Evolutionary conservation across 768 basidiomycete species (phyloP).

Genomic region (Sarcodon sp.): DNA sequence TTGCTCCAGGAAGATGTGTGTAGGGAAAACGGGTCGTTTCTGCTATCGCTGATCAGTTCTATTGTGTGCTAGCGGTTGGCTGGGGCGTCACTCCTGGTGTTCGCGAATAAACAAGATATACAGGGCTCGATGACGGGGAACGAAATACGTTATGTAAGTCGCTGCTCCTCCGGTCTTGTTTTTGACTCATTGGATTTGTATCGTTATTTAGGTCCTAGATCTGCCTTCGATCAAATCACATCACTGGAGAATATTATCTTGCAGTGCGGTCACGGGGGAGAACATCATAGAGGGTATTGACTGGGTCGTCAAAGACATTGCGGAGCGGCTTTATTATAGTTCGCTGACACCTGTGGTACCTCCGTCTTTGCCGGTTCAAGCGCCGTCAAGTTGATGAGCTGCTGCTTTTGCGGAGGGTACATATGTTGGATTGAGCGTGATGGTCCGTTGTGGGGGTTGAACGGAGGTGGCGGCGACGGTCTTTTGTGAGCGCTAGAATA

Average conservation of each 20-base stretch:
- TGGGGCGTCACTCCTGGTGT: conserved; percentile 91
- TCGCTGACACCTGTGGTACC: conserved; percentile 13
- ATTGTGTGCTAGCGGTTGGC: conserved; percentile 55
- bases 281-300: conserved; percentile 79
- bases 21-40: conserved; percentile 13
- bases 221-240: conserved; percentile 77
- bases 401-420: too few relatives aligned
- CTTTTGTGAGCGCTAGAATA: too few relatives aligned
- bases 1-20: conserved; percentile 83
- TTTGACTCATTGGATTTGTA: not conserved
- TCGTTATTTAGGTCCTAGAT: conserved; percentile 54
- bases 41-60: not conserved
- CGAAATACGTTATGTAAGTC: conserved; percentile 75
- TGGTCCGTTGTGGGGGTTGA: too few relatives aligned
- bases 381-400: too few relatives aligned
- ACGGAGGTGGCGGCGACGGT: too few relatives aligned
- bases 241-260: conserved; percentile 81
- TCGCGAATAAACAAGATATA: conserved; percentile 98
- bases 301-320: conserved; percentile 88
- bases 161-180: conserved; percentile 4
- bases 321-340: conserved; percentile 77
- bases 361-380: not conserved
- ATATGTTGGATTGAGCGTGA: too few relatives aligned
- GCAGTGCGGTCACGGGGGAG: conserved; percentile 84
- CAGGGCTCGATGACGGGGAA: conserved; percentile 68